Base-by-base conservation (phyloP, 352 stramenopile species). In the Phytopythium ostracodes region DNA sequence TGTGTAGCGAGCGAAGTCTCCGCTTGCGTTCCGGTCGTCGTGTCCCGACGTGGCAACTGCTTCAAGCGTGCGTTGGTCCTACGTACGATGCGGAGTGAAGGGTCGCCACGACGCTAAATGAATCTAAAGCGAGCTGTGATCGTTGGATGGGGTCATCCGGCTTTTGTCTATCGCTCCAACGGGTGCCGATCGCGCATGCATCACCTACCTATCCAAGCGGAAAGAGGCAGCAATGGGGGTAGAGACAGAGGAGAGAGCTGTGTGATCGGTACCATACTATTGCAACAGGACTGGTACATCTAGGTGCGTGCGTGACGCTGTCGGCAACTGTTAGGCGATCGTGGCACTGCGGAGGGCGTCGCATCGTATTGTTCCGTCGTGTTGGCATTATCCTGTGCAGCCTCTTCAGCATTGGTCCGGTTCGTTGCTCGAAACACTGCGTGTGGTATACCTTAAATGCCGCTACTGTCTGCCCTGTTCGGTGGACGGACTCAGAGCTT, bases 401-500 rank as follows among this genome's bases (percentile, higher is more conserved):
- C 25, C 46, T 52, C 1, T 33, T 22, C 22, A 6, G 10, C 3
- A 5, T 51, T 6, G 10, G 6, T 38, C 22, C 17, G 40, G 5
- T 20, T 12, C 40, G 20, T 9, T 15, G 11, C 15, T 44, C 15
- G 40, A 49, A n/a, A n/a, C n/a, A n/a, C n/a, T n/a, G n/a, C n/a
- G n/a, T n/a, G n/a, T n/a, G n/a, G n/a, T n/a, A n/a, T n/a, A n/a
- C n/a, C n/a, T n/a, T n/a, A n/a, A n/a, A n/a, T n/a, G n/a, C n/a
- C n/a, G n/a, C 53, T 42, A 38, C 53, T 36, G 42, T 14, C 27
- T n/a, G 49, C 4, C 18, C 8, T 8, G 20, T 10, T 29, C 43
- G 36, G 22, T 27, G 12, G 40, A 18, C 55, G 12, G 40, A 18
- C 55, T 81, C 66, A 89, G 36, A 83, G 59, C 71, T 93, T 93